Base-by-base conservation (phyloP, 768 basidiomycete genomes). In the Gyrodon lividus region DNA sequence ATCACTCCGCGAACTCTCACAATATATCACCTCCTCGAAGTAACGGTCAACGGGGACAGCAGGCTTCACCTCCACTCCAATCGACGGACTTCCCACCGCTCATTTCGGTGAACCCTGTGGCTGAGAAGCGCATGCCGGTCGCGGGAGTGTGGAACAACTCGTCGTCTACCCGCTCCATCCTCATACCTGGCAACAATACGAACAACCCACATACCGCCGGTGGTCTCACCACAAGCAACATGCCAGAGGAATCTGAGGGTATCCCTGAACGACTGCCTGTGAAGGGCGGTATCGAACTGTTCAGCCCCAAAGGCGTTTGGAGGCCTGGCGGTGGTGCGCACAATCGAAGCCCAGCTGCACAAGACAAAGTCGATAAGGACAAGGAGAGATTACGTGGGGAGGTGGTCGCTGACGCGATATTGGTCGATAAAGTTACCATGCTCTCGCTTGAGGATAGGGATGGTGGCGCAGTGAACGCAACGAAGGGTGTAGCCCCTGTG, bases 51-150 rank as follows among this genome's bases (percentile, higher is more conserved):
- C 60, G 70, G 46, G 60, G 60, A 20, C 68, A 70, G 46, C 72
- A 72, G 52, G 61, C 63, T 34, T 50, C 73, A 0, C 72, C 75
- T 41, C 69, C 75, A 10, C 73, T 82, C 33, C 80, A 85, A 42
- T 64, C 82, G 6, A 80, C 73, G 3, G 87, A 90, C 68, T 89
- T 89, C 57, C 87, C 87, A 5, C 88, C 88, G 9, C 70, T 89
- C 39, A 77, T 77, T 10, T 71, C 80, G 9, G 64, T 68, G 37
- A 72, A 67, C 5, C 62, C 73, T 19, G 66, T 68, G 24, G 62
- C 68, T 17, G 84, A 84, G 66, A 82, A 77, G 59, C 79, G 79
- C 40, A 62, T 73, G 6, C 83, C 83, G 2, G 78, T 78, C 6
- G 73, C 74, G 24, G 87, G 89, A 22, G 89, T 84, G 20, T 92